Base-by-base conservation (phyloP, 2,329 filamentous ascomycete genomes). In the Cercospora beticola region DNA sequence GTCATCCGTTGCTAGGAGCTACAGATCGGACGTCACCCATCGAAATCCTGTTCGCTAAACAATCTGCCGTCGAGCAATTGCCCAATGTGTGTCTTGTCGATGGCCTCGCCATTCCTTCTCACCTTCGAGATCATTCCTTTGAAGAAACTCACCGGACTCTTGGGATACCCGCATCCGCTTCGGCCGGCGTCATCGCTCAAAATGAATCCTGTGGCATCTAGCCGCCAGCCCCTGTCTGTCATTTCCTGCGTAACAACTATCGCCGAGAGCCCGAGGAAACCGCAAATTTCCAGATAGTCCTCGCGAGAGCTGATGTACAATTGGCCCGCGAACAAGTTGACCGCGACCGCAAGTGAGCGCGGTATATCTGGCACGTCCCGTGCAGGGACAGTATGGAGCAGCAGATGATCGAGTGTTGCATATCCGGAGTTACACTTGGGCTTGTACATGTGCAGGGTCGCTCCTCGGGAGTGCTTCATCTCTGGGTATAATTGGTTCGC, bases 271-370 rank as follows among this genome's bases (percentile, higher is more conserved):
- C 87, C 85, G 0, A 91, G 78, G 49, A 83, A 84, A 0, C 80
- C 74, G 68, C 87, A 89, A 0, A 85, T 74, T 1, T 79, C 75
- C 0, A 76, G 70, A 70, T 92, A 93, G 63, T 91, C 85, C 0
- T 79, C 67, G 52, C 82, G 86, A 0, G 81, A 83, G 0, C 75
- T 76, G 10, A 92, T 80, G 72, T 92, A 92, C 0, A 92, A 81
- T 64, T 90, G 88, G 0, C 90, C 90, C 0, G 90, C 82, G 65
- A 93, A 92, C 0, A 92, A 78, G 56, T 90, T 89, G 0, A 92
- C 81, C 66, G 86, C 81, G 0, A 81, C 78, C 0, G 79, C 75
- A 0, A 86, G 73, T 0, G 64, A 74, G 10, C 72, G 75, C 12
- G 72, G 74, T 4, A 76, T 58, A 12, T 43, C 16, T 3, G 14